Evolutionary conservation across 2,329 filamentous ascomycete genomes (phyloP), one percentile per base, ranked within the genome.

Genomic region (Sporothrix pseudoabietina): DNA sequence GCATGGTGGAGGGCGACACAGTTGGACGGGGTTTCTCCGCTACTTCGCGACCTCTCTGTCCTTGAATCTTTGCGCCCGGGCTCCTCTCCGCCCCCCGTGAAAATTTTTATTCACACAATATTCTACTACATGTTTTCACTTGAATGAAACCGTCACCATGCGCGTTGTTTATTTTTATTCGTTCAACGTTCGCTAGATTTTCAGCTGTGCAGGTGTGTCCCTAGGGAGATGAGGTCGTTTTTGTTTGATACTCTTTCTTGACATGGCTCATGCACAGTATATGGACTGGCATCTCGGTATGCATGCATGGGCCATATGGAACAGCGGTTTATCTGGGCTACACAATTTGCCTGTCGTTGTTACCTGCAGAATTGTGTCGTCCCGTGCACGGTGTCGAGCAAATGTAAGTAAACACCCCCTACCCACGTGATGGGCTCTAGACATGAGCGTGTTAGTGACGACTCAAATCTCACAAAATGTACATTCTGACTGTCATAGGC

Each of bases 391-490:
- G 41, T 49, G 44, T 52, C 44, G 19, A 52, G 2, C 22, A 52
- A 68, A 32, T 14, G 22, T 19, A 49, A n/a, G 44, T 30, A 52
- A 68, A 52, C 41, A 68, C 44, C 63, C 59, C 63, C 63, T 52
- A 49, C 47, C 49, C 66, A 69, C 44, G 30, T 39, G 22, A n/a
- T 49, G n/a, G 10, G 61, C 41, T 61, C 26, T 71, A 30, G 26
- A n/a, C 19, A 26, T 39, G 41, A 26, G 22, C 55, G 41, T 52
- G 55, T 52, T 52, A 8, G 41, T 71, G 69, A 71, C 69, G 63
- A 16, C 55, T 71, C 69, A 71, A 52, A 49, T 71, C 19, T 63
- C 55, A 71, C 69, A 71, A 71, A 63, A 49, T 9, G 22, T 16
- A 30, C n/a, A 47, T 26, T 22, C 7, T 39, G 4, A 39, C 32